A percentile compares a stretch with the other conserved stretches of the same genome.
Conservation (phyloP, 129 eudicot species). For the Mikania micrantha region DNA sequence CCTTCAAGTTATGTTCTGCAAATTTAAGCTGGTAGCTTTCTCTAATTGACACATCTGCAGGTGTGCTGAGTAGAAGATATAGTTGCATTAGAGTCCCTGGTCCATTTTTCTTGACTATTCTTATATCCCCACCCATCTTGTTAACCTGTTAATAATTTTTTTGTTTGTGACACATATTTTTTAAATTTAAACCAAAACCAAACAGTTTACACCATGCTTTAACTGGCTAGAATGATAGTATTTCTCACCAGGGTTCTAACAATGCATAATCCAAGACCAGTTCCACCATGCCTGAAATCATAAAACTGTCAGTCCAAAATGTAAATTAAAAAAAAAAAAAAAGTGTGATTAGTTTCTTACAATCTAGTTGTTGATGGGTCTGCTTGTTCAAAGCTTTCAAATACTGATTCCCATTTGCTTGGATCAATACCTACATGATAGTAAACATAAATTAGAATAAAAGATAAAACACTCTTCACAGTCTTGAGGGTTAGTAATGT, state of each 20-base stretch:
- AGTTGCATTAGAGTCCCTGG: slow-evolving; percentile 85
- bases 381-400: slow-evolving; percentile 98
- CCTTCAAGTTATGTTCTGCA: slow-evolving; percentile 45
- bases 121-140: slow-evolving; percentile 97
- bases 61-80: slow-evolving; percentile 54
- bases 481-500: slow-evolving; percentile 1
- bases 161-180: background rate
- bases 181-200: background rate
- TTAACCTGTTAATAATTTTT: slow-evolving; percentile 49
- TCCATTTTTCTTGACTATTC: slow-evolving; percentile 81
- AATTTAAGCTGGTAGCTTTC: slow-evolving; percentile 39
- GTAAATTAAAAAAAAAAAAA: background rate
- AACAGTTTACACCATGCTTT: background rate
- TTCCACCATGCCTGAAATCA: slow-evolving; percentile 92
- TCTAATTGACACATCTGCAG: slow-evolving; percentile 34
- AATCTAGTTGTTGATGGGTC: slow-evolving; percentile 93
- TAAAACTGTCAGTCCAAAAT: slow-evolving; percentile 5
- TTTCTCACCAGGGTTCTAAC: slow-evolving; percentile 83
- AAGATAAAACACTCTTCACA: slow-evolving; percentile 1
- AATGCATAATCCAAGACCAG: slow-evolving; percentile 97
- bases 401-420: slow-evolving; percentile 95
- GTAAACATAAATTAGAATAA: background rate
- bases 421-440: slow-evolving; percentile 73
- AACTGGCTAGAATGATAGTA: background rate
- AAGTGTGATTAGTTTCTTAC: slow-evolving; percentile 38